Evolutionary conservation across 371 early-diverging fungal genomes (phyloP).

Genomic region (Mortierella sp.): DNA sequence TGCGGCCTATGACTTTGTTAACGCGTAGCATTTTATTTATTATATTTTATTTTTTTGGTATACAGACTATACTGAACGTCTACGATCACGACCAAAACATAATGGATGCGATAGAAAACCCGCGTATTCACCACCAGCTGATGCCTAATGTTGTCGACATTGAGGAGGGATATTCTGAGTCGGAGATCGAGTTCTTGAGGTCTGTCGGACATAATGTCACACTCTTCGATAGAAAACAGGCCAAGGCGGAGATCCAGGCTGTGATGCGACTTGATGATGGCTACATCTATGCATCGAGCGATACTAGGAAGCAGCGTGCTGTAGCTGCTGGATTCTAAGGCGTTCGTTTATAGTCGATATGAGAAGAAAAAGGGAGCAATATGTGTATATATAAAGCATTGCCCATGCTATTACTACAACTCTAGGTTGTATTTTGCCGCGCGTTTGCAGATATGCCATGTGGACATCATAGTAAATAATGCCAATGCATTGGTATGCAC

Average conservation of each 20-base stretch:
- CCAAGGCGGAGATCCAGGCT: constrained; percentile 60
- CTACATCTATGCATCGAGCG: constrained; percentile 62
- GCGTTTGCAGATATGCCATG: no score
- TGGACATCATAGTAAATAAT: no score
- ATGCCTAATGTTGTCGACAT: constrained; percentile 76
- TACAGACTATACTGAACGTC: constrained; percentile 77
- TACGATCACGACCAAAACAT: constrained; percentile 77
- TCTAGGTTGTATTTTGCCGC: no score
- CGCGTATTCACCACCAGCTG: constrained; percentile 96
- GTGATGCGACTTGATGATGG: constrained; percentile 56
- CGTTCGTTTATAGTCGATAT: no score
- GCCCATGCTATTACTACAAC: no score
- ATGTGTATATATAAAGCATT: no score
- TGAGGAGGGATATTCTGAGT: constrained; percentile 37
- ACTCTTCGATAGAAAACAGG: constrained; percentile 28
- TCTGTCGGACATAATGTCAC: constrained; percentile 45
- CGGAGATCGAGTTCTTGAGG: constrained; percentile 23
- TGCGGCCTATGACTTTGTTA: neutral
- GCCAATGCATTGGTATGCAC: no score
- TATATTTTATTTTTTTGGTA: neutral
- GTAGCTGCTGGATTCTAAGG: constrained; percentile 64
- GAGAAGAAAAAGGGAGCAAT: no score
- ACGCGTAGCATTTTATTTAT: no score
- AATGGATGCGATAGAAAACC: constrained; percentile 78
- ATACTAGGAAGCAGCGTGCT: constrained; percentile 62